Conservation (phyloP, 1,139 yeast genomes). For the Zygoascus sp. region DNA sequence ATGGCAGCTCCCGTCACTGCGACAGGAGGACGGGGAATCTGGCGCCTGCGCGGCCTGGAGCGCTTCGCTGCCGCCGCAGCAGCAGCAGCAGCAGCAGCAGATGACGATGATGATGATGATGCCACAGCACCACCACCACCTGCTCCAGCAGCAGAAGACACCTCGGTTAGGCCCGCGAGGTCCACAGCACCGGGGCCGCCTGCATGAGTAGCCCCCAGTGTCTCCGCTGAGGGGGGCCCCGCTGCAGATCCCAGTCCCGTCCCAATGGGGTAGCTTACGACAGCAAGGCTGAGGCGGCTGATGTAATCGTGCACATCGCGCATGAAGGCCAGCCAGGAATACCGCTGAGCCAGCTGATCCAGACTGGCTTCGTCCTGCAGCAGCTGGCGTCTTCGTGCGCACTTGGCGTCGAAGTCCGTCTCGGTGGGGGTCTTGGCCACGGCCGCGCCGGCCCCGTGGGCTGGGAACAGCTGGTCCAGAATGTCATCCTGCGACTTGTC, state of each 20-base stretch:
- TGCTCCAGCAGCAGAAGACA: neutral
- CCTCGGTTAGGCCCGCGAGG: neutral
- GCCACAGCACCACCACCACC: too few species aligned
- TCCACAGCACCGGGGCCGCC: neutral
- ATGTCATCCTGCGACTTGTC: conserved; percentile 65
- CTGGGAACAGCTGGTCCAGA: conserved; percentile 62
- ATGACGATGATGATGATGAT: too few species aligned
- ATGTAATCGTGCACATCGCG: conserved; percentile 76
- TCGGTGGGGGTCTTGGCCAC: conserved; percentile 55
- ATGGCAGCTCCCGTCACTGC: conserved; percentile 12
- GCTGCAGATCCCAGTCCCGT: too few species aligned
- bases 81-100: too few species aligned
- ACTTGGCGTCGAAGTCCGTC: conserved; percentile 62
- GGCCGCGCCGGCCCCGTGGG: conserved; percentile 39
- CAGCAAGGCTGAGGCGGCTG: too few species aligned
- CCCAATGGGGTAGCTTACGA: too few species aligned
- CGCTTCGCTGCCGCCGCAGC: neutral
- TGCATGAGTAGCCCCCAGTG: neutral
- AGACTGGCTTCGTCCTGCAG: conserved; percentile 48
- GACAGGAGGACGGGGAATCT: neutral
- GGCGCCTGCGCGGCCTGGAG: neutral
- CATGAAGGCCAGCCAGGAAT: conserved; percentile 70
- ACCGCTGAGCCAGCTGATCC: conserved; percentile 51
- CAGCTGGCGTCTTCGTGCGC: conserved; percentile 62
- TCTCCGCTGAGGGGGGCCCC: too few species aligned